Base-by-base conservation (phyloP, 306 rosid species). In the Spatholobus suberectus region DNA sequence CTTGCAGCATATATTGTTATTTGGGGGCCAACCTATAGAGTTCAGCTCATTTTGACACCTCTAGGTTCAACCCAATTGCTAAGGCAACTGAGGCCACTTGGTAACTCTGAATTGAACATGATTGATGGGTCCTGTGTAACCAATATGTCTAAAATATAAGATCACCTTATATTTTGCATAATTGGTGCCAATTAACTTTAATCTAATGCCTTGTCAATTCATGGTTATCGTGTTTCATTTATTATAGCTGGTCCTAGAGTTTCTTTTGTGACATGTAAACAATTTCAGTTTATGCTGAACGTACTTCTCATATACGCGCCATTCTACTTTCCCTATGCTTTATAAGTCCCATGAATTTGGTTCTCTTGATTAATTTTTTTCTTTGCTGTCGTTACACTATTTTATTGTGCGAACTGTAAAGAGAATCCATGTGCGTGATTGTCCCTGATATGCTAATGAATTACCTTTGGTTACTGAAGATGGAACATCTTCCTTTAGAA, bases 391-490 rank as follows among this genome's bases (percentile, higher is more conserved):
- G 24, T 37, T 7, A 10, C 35, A 5, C 20, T 71, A 20, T 3
- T 81, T 38, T 61, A 8, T 41, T 14, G 17, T 66, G 47, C 72
- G 74, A 73, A 35, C 4, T 72, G 58, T 27, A 47, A 14, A 27
- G 27, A 23, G 37, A 37, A 34, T n/a, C 43, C 13, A 18, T 47
- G 14, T 49, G 23, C 13, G 20, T 17, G n/a, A 24, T 11, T 23
- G 37, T 32, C 38, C 67, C 44, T 38, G 58, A 74, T 68, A 8
- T 51, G 34, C 69, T 21, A 66, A 66, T 66, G 67, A n/a, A n/a
- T n/a, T n/a, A 52, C 73, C 58, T 77, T 77, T 61, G 15, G 74
- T 77, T 83, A 61, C 24, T 49, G 8, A 11, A 47, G 38, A 51
- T 18, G 76, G 23, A 62, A 62, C 43, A 35, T 77, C 18, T 20